Evolutionary conservation across 345 rosid genomes (phyloP).

Genomic region (Litchi chinensis): DNA sequence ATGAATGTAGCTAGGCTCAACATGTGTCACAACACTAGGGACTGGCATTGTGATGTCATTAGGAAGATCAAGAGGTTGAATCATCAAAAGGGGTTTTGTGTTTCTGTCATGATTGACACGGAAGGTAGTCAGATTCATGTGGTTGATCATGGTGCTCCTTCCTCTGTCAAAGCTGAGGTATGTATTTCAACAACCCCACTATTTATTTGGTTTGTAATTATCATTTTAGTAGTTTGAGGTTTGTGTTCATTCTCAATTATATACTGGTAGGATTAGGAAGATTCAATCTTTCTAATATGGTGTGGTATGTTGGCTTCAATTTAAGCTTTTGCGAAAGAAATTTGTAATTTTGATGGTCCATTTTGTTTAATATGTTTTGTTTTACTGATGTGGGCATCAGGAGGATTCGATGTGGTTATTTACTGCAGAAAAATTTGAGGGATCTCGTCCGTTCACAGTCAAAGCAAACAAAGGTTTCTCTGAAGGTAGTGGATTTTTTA

Average conservation of each 20-base stretch:
- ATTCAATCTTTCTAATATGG: background rate
- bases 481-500: slow-evolving; percentile 43
- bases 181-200: background rate
- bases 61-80: slow-evolving; percentile 60
- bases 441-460: slow-evolving; percentile 57
- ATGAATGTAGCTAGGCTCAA: slow-evolving; percentile 82
- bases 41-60: slow-evolving; percentile 68
- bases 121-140: slow-evolving; percentile 81
- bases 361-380: background rate
- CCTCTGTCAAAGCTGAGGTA: slow-evolving; percentile 62
- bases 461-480: slow-evolving; percentile 69
- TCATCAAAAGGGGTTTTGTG: slow-evolving; percentile 54
- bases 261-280: background rate
- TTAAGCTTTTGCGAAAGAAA: background rate
- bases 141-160: slow-evolving; percentile 71
- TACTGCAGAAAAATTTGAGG: slow-evolving; percentile 52
- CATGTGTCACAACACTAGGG: slow-evolving; percentile 70
- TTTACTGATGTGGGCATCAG: slow-evolving; percentile 30
- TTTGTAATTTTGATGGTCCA: slow-evolving; percentile 2
- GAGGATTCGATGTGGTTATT: slow-evolving; percentile 70
- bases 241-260: background rate
- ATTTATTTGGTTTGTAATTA: slow-evolving; percentile 1
- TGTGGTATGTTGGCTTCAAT: background rate
- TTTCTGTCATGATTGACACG: slow-evolving; percentile 72
- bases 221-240: background rate